These are phyloP conservation scores for Polytrichum commune DNA, from an alignment of 225 moss, liverwort and hornwort species.

Conservation along the genomic window DNA sequence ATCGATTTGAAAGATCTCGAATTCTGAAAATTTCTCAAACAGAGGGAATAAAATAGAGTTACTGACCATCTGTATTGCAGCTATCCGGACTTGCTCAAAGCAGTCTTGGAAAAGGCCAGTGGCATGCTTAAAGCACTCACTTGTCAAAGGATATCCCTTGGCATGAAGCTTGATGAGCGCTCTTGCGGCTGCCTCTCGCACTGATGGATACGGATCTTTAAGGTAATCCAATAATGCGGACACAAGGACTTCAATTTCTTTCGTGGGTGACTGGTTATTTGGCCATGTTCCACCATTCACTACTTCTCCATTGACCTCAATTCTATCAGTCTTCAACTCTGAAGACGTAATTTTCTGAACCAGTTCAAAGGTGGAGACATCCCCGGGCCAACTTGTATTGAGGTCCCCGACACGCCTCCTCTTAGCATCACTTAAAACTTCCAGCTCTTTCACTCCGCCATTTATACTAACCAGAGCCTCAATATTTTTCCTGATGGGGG, in stretches of 20 bases:
- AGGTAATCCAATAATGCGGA: conserved; percentile 56
- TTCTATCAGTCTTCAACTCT: conserved; percentile 22
- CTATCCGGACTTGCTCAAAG: conserved; percentile 73
- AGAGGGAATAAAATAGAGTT: conserved; percentile 4
- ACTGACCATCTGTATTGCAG: conserved; percentile 78
- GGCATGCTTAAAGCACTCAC: conserved; percentile 66
- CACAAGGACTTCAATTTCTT: conserved; percentile 44
- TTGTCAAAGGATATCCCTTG: conserved; percentile 65
- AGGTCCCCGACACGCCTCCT: conserved; percentile 25
- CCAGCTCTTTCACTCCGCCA: conserved; percentile 3
- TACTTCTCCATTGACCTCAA: conserved; percentile 13
- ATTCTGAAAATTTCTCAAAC: conserved; percentile 4
- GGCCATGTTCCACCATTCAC: background rate
- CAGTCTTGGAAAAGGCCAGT: conserved; percentile 67
- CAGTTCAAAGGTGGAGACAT: conserved; percentile 2
- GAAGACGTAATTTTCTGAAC: conserved; percentile 6
- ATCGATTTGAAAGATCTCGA: background rate
- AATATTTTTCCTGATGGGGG: background rate
- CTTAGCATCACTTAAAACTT: conserved; percentile 11
- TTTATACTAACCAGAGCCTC: background rate
- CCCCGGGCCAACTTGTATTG: background rate
- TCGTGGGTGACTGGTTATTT: conserved; percentile 10
- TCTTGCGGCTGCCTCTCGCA: conserved; percentile 61
- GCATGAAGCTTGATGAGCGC: conserved; percentile 54
- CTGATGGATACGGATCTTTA: conserved; percentile 76